Evolutionary conservation across 129 eudicot species (phyloP).

Genomic region (Rutidosis leptorrhynchoides): DNA sequence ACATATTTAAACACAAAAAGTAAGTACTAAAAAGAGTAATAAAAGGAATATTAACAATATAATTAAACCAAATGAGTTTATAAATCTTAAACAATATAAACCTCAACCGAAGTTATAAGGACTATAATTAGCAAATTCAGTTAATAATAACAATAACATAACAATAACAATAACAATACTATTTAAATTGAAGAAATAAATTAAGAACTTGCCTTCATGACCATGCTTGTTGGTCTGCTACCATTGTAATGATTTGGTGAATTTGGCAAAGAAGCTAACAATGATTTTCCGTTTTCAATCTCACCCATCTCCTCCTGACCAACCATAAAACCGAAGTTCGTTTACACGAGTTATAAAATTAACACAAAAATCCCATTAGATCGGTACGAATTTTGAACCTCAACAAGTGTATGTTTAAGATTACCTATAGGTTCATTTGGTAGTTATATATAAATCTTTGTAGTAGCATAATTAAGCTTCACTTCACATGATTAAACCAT

Average conservation of each 20-base stretch:
- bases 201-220: conserved; percentile 56
- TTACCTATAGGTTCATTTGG: background rate
- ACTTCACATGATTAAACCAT: background rate
- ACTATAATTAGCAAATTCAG: too few relatives aligned
- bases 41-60: too few relatives aligned
- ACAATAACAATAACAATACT: background rate
- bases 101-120: too few relatives aligned
- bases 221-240: conserved; percentile 80
- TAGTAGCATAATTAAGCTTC: background rate
- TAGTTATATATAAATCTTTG: background rate
- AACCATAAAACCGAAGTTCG: background rate
- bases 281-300: conserved; percentile 35
- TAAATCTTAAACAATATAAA: too few relatives aligned
- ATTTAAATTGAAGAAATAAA: background rate
- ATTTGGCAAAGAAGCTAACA: conserved; percentile 40
- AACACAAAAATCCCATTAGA: background rate
- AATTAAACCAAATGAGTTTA: too few relatives aligned
- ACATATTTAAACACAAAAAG: too few relatives aligned
- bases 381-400: too few relatives aligned
- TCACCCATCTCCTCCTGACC: conserved; percentile 38
- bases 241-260: conserved; percentile 52
- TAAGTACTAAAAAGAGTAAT: too few relatives aligned
- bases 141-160: too few relatives aligned
- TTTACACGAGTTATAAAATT: background rate
- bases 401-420: background rate